phyloP scores from a whole-genome alignment of 2,329 filamentous ascomycete genomes.

The Cladosporium sp. region DNA sequence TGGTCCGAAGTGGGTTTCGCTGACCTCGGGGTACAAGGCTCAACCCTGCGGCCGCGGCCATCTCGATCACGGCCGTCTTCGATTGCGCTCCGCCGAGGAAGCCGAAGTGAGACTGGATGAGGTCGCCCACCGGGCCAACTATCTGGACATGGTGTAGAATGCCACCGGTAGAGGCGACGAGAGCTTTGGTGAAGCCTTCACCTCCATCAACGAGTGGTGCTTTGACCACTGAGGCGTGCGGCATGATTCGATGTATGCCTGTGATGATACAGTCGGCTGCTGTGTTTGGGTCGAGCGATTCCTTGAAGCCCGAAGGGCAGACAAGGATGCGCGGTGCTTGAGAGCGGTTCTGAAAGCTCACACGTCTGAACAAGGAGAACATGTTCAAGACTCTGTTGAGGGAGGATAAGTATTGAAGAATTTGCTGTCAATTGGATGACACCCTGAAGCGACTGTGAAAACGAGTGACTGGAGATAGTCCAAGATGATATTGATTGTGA shows the following conservation, averaged over 20 bases:
- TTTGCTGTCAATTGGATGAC: not conserved
- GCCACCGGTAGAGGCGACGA: constrained; percentile 48
- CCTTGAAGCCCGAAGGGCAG: constrained; percentile 57
- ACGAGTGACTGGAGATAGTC: not conserved
- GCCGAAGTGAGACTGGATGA: constrained; percentile 50
- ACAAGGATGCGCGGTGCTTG: constrained; percentile 46
- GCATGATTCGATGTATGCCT: constrained; percentile 48
- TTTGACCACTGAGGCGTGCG: constrained; percentile 47
- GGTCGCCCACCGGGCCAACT: constrained; percentile 47
- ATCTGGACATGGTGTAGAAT: constrained; percentile 41
- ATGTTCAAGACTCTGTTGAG: not conserved
- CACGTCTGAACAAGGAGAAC: constrained; percentile 13
- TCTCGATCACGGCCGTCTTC: constrained; percentile 53
- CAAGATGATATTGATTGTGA: not conserved
- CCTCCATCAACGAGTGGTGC: constrained; percentile 56
- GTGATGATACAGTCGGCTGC: constrained; percentile 54
- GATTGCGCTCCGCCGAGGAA: constrained; percentile 39
- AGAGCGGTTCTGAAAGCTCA: constrained; percentile 18
- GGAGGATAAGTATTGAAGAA: not conserved
- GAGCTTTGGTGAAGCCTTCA: constrained; percentile 52
- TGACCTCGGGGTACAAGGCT: constrained; percentile 48
- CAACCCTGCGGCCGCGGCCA: constrained; percentile 55
- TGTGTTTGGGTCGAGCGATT: constrained; percentile 51
- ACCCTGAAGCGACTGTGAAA: not conserved
- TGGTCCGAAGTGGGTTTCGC: constrained; percentile 51